Base-by-base conservation (phyloP, 257 asterid species). In the Fraxinus anomala region DNA sequence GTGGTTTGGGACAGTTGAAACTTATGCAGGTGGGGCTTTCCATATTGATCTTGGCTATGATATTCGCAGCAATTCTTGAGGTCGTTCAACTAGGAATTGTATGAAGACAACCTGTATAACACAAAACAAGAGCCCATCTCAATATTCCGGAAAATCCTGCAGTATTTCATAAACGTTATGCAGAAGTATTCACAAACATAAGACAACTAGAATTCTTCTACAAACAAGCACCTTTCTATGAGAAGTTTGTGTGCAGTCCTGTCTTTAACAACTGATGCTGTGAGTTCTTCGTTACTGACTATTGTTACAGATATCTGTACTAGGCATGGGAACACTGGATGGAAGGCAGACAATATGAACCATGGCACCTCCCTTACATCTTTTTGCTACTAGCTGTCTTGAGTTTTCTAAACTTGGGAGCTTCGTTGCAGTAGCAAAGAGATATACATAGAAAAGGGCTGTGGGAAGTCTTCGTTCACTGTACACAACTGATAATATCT, bases 181-280 rank as follows among this genome's bases (percentile, higher is more conserved):
- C 97, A 0, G 94, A 92, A 72, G 97, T 92, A 76, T 90, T 92
- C 87, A 86, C 87, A 75, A 89, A 89, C 40, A 84, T 89, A 0
- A 96, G 97, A 44, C 96, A 90, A 67, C 70, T 92, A 42, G 97
- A 92, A 86, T 92, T 92, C 74, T 92, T 92, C 85, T 92, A 90
- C 10, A 94, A 90, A 68, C 94, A 92, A 77, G 97, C 97, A 0
- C 97, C 97, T 0, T 72, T 88, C 96, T 19, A 88, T 90, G 92
- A 78, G 97, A 81, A 89, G 93, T 59, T 70, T 91, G 73, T 83
- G 91, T 54, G 65, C 92, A 3, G 96, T 95, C 1, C 87, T 92
- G 13, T 82, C 85, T 12, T 92, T 89, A 17, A 86, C 91, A 40
- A 92, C 94, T 3, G 70, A 78, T 26, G 93, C 94, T 66, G 19